Conservation (phyloP, 441 rosid species). For the Omphalea diandra region DNA sequence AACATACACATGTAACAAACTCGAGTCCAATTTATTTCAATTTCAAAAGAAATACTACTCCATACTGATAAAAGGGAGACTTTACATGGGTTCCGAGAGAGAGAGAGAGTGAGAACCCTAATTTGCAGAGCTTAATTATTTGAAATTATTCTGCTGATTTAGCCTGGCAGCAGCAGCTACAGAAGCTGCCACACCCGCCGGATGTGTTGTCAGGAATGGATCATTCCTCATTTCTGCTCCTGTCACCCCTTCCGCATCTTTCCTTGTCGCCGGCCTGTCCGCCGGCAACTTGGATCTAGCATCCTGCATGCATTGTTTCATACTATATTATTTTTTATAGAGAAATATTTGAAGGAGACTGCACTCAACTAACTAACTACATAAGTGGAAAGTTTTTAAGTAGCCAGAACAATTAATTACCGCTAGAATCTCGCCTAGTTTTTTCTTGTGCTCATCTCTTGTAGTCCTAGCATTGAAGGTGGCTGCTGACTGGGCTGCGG, state of each 20-base stretch:
- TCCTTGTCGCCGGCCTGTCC: slow-evolving; percentile 44
- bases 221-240: slow-evolving; percentile 63
- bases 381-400: too few relatives aligned
- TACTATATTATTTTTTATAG: too few relatives aligned
- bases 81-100: background rate
- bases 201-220: slow-evolving; percentile 59
- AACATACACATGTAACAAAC: background rate
- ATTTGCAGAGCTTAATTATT: background rate
- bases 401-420: too few relatives aligned
- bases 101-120: background rate
- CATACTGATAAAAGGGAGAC: background rate
- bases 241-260: slow-evolving; percentile 58
- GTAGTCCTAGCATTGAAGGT: slow-evolving; percentile 38
- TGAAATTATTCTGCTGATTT: slow-evolving; percentile 37
- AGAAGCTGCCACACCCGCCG: slow-evolving; percentile 64
- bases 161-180: slow-evolving; percentile 74
- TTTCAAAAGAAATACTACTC: background rate
- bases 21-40: slow-evolving; percentile 5
- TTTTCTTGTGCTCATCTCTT: slow-evolving; percentile 58
- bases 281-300: slow-evolving; percentile 45
- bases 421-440: slow-evolving; percentile 51
- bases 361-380: too few relatives aligned
- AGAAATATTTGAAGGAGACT: too few relatives aligned
- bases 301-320: slow-evolving; percentile 33
- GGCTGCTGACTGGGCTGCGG: slow-evolving; percentile 65